Base-by-base conservation (phyloP, 768 basidiomycete genomes). In the Pulveroboletus sp. region DNA sequence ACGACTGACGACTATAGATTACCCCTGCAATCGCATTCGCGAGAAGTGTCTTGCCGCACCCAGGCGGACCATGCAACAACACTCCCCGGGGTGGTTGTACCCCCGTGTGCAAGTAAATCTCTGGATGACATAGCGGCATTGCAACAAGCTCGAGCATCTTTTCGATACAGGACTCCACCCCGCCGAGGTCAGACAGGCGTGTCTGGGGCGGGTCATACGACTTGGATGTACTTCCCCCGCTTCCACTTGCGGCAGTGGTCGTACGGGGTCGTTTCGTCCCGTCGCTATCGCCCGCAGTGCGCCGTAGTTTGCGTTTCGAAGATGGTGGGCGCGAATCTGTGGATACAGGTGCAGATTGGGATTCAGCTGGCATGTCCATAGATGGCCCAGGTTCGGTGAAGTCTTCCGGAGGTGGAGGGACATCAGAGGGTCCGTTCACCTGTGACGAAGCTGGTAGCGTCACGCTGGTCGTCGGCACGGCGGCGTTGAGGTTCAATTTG, bases 21-120 rank as follows among this genome's bases (percentile, higher is more conserved):
- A 93, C 94, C 47, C 96, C 96, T 39, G 94, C 94, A 50, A 98
- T 89, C 16, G 94, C 96, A 65, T 93, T 86, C 13, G 94, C 95
- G 17, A 98, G 69, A 55, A 95, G 69, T 0, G 96, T 98, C 71
- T 99, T 99, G 5, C 96, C 96, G 60, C 94, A 97, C 13, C 95
- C 96, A 0, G 95, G 93, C 6, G 96, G 95, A 2, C 96, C 96
- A 67, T 97, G 89, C 9, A 99, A 68, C 19, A 99, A 68, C 0
- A 99, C 92, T 11, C 96, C 96, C 40, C 94, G 73, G 1, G 95
- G 93, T 5, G 94, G 86, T 55, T 89, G 86, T 3, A 96, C 87
- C 2, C 96, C 95, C 0, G 93, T 94, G 56, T 93, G 87, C 5
- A 90, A 70, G 70, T 97, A 98, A 7, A 99, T 83, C 65, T 99